A percentile compares a stretch with the other conserved stretches of the same genome.
Evolutionary conservation across 257 asterid genomes (phyloP).

Genomic region (Lavandula angustifolia): DNA sequence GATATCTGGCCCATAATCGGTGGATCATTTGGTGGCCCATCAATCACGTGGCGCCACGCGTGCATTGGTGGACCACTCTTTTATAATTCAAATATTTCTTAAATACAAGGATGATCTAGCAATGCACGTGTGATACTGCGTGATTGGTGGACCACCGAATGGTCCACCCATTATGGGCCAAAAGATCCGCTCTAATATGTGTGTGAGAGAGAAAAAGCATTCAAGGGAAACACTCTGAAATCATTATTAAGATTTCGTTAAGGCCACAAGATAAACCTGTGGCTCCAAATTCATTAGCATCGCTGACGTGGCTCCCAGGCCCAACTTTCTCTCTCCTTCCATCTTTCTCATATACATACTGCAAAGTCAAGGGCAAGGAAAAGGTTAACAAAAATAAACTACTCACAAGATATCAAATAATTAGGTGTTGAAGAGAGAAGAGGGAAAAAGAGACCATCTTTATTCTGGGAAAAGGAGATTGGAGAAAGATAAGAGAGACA

Average conservation of each 20-base stretch:
- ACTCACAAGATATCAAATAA: constrained; percentile 7
- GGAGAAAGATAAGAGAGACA: neutral
- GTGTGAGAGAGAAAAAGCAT: constrained; percentile 4
- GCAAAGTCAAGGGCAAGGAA: constrained; percentile 9
- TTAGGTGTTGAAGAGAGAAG: neutral
- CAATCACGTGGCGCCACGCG: too few relatives aligned
- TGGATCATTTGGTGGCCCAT: too few relatives aligned
- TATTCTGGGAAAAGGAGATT: neutral
- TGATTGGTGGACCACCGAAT: too few relatives aligned
- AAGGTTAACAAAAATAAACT: constrained; percentile 5
- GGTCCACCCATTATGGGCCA: too few relatives aligned
- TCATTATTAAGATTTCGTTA: constrained; percentile 43
- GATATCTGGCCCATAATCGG: too few relatives aligned
- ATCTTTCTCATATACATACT: constrained; percentile 33
- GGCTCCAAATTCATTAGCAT: constrained; percentile 49
- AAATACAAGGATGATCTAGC: too few relatives aligned
- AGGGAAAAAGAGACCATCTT: neutral
- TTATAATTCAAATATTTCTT: too few relatives aligned
- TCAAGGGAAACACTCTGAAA: constrained; percentile 24
- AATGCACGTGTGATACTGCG: neutral
- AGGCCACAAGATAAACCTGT: constrained; percentile 79
- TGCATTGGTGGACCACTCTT: too few relatives aligned
- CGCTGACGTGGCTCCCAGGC: constrained; percentile 52
- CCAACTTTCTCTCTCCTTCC: constrained; percentile 39
- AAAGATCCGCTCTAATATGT: too few relatives aligned